phyloP scores from a whole-genome alignment of 352 stramenopile species.

The Stephanocyclus meneghinianus region DNA sequence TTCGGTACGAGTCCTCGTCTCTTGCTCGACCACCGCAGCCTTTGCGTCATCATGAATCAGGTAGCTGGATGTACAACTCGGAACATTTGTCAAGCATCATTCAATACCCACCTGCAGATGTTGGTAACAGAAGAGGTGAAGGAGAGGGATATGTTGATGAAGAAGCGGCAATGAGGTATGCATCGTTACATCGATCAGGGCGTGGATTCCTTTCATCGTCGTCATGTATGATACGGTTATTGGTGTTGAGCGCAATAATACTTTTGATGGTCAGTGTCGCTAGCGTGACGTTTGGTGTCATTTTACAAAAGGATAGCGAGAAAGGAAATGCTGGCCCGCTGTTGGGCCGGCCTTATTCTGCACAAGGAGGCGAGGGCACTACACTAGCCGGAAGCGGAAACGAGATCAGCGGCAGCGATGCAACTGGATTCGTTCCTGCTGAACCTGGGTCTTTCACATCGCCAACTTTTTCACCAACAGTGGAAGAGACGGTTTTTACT shows the following conservation, averaged over 20 bases:
- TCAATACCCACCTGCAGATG: constrained; percentile 1
- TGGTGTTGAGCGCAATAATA: constrained; percentile 2
- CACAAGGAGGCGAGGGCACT: neutral
- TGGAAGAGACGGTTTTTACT: neutral
- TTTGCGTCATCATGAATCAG: neutral
- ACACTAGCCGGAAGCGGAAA: too few relatives aligned
- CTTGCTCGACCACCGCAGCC: constrained; percentile 1
- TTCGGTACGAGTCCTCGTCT: neutral
- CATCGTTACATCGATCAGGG: neutral
- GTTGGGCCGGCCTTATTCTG: neutral
- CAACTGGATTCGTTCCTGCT: neutral
- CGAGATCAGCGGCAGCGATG: too few relatives aligned
- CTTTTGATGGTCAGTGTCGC: constrained; percentile 9
- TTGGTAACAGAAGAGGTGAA: neutral
- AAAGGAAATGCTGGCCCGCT: neutral
- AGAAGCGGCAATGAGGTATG: constrained; percentile 11
- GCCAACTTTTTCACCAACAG: neutral
- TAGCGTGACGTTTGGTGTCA: constrained; percentile 6
- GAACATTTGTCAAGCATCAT: constrained; percentile 20
- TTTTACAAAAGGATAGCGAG: constrained; percentile 6
- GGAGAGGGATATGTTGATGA: constrained; percentile 14
- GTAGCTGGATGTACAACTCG: neutral
- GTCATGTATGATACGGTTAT: neutral
- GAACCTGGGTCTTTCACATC: neutral
- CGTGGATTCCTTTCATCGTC: neutral